Evolutionary conservation across 257 asterid species (phyloP).

Genomic region (Capsicum chinense): DNA sequence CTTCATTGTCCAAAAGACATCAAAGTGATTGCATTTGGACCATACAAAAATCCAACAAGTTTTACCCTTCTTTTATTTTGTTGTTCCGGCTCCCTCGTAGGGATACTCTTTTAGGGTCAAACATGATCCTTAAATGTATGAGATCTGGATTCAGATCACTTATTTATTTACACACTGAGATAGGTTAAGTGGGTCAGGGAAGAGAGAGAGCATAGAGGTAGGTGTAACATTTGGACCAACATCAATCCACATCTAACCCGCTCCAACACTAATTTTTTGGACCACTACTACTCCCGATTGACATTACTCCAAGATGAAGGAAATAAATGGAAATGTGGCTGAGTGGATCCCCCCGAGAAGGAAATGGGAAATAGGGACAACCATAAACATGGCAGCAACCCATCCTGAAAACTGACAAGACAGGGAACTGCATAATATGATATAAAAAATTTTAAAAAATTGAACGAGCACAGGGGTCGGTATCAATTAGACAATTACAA

Average conservation of each 20-base stretch:
- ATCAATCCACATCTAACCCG: background rate
- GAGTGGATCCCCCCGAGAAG: background rate
- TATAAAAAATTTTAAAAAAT: background rate
- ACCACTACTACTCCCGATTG: background rate
- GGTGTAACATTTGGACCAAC: constrained; percentile 5
- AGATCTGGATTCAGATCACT: background rate
- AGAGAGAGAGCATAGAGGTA: background rate
- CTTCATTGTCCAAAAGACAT: constrained; percentile 1
- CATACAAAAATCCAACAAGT: constrained; percentile 7
- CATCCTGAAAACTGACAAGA: background rate
- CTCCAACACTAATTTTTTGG: constrained; percentile 13
- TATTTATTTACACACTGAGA: background rate
- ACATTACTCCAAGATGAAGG: constrained; percentile 10
- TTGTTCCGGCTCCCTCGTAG: background rate
- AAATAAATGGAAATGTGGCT: background rate
- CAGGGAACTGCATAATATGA: background rate
- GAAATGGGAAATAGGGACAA: background rate
- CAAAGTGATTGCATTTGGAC: background rate
- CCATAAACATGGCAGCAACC: background rate
- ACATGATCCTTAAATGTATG: constrained; percentile 3
- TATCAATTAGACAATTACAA: background rate
- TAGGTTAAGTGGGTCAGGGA: background rate
- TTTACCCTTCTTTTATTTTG: background rate
- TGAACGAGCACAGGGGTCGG: background rate
- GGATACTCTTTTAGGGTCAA: background rate